Evolutionary conservation across 2,329 filamentous ascomycete genomes (phyloP), one percentile per base, ranked within the genome.

Genomic region (Alternaria dauci): DNA sequence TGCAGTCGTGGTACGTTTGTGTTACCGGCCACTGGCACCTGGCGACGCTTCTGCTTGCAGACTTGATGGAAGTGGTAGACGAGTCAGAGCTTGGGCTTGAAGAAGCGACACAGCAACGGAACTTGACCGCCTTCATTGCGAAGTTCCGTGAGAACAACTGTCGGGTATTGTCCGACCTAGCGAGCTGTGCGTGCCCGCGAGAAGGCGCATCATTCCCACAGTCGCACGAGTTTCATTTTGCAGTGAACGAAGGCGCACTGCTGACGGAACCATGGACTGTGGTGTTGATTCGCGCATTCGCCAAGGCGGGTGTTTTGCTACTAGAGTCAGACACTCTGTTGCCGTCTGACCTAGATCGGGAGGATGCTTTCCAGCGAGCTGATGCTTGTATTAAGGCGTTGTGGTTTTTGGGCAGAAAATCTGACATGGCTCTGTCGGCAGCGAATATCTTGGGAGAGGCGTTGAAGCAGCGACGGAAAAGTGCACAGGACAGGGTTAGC

Each of bases 211-310:
- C 69, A 2, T 74, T 74, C 53, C 68, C 74, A 7, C 69, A 76
- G 36, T 71, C 81, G 32, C 66, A 73, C 23, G 81, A 83, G 23
- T 84, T 86, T 55, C 85, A 87, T 68, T 82, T 83, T 57, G 84
- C 85, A 0, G 78, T 87, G 25, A 84, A 81, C 42, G 80, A 86
- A 59, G 85, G 83, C 2, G 83, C 86, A 1, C 78, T 88, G n/a
- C 69, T 88, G 56, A 87, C 85, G 0, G 86, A 88, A 64, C 86
- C 86, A 2, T 88, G 86, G 86, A 87, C 85, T 1, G 82, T 83
- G 39, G 81, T 87, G 3, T 73, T 87, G 28, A 82, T 87, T 43
- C 78, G 84, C 26, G 81, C 81, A 0, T 87, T 87, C 59, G 80
- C 82, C 25, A 84, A 81, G 67, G 82, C 84, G 0, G 81, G 75